These are phyloP conservation scores for Coleophoma eucalyptorum DNA, from an alignment of 2,329 filamentous ascomycete genomes.

Conservation along the genomic window DNA sequence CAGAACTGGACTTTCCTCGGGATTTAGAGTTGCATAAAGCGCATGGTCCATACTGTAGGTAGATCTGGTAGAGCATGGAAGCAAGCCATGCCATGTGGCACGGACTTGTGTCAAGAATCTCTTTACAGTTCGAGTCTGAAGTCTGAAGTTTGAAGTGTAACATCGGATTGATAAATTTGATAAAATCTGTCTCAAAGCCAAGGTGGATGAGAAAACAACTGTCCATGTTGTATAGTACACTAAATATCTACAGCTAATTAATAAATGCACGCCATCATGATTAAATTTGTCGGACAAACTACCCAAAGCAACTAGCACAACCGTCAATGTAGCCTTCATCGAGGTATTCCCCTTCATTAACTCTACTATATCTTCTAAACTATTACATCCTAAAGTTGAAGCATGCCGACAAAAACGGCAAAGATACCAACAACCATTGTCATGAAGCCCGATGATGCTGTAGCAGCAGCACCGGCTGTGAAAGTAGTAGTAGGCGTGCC, in stretches of 20 bases:
- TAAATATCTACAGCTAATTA: conserved; percentile 1
- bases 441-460: background rate
- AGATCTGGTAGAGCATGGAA: too few relatives aligned
- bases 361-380: background rate
- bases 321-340: background rate
- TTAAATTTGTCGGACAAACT: background rate
- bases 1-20: too few relatives aligned
- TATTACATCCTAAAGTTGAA: background rate
- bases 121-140: too few relatives aligned
- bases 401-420: background rate
- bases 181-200: too few relatives aligned
- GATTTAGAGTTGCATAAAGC: too few relatives aligned
- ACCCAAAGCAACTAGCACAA: background rate
- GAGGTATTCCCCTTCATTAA: background rate
- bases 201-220: background rate
- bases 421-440: background rate
- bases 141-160: too few relatives aligned
- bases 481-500: background rate
- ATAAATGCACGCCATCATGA: background rate
- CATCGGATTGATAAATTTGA: too few relatives aligned
- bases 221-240: background rate
- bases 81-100: too few relatives aligned
- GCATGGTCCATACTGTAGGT: too few relatives aligned
- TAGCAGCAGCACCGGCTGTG: background rate
- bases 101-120: too few relatives aligned